Conservation (phyloP, 768 basidiomycete species). For the Boletales sp. region DNA sequence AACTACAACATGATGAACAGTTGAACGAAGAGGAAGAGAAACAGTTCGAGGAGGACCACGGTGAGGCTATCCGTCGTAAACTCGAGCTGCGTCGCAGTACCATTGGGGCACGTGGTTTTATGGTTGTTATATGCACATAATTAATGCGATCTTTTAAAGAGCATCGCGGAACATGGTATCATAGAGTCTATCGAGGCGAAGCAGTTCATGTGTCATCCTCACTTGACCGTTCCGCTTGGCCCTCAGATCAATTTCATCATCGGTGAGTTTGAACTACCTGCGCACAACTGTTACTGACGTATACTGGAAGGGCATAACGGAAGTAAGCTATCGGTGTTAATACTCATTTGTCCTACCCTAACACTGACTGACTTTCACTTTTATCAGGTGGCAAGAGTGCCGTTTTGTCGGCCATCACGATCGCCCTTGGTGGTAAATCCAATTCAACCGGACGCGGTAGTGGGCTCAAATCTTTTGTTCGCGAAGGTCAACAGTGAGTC, state of each 20-base stretch:
- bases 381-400: conserved; percentile 89
- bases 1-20: conserved; percentile 34
- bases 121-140: conserved; percentile 18
- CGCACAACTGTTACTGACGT: conserved; percentile 1
- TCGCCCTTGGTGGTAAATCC: conserved; percentile 93
- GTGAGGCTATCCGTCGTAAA: conserved; percentile 50
- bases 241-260: conserved; percentile 98
- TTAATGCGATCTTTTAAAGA: conserved; percentile 39
- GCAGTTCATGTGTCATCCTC: conserved; percentile 96
- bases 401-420: conserved; percentile 85
- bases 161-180: conserved; percentile 81
- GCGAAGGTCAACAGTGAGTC: conserved; percentile 73
- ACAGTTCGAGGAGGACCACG: conserved; percentile 60
- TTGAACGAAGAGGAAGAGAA: conserved; percentile 57
- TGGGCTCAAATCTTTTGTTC: conserved; percentile 82
- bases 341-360: background rate
- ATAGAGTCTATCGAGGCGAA: conserved; percentile 83
- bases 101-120: conserved; percentile 47
- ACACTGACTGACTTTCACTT: background rate
- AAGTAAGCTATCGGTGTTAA: conserved; percentile 52
- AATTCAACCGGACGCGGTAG: conserved; percentile 84
- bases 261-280: conserved; percentile 41
- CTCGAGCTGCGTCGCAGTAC: conserved; percentile 43
- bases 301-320: conserved; percentile 74
- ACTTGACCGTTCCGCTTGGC: conserved; percentile 79